These are phyloP conservation scores for Arthromyces matolae DNA, from an alignment of 768 basidiomycete species.

Conservation along the genomic window DNA sequence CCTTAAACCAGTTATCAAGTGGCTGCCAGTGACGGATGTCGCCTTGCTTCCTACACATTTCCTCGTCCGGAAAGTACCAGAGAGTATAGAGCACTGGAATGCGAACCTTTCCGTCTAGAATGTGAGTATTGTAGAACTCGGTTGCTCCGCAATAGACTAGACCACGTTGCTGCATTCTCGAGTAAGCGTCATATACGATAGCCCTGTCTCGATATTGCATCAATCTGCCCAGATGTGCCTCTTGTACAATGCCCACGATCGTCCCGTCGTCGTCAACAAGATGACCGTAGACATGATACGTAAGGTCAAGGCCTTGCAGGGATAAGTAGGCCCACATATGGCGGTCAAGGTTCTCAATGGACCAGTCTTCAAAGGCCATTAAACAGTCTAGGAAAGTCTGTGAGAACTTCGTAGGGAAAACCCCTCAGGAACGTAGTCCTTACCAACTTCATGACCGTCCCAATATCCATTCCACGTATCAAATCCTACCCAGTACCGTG, in stretches of 20 bases:
- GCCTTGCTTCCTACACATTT: slow-evolving; percentile 17
- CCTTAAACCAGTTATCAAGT: slow-evolving; percentile 24
- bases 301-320: slow-evolving; percentile 31
- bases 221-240: slow-evolving; percentile 32
- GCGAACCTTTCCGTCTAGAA: slow-evolving; percentile 34
- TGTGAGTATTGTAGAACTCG: slow-evolving; percentile 24
- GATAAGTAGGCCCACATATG: slow-evolving; percentile 29
- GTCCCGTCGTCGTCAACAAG: slow-evolving; percentile 27
- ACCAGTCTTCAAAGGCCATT: slow-evolving; percentile 27
- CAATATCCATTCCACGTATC: slow-evolving; percentile 33
- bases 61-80: slow-evolving; percentile 15
- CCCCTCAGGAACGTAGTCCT: slow-evolving; percentile 9
- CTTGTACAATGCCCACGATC: slow-evolving; percentile 33
- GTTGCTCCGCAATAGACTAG: slow-evolving; percentile 21
- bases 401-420: no score
- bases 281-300: slow-evolving; percentile 33
- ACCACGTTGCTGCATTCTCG: slow-evolving; percentile 25
- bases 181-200: slow-evolving; percentile 29
- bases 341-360: slow-evolving; percentile 22
- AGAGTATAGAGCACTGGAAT: slow-evolving; percentile 25
- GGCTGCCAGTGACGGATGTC: slow-evolving; percentile 25
- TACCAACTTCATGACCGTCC: slow-evolving; percentile 36
- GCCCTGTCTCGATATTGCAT: slow-evolving; percentile 25
- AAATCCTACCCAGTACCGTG: slow-evolving; percentile 25
- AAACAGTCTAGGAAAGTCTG: slow-evolving; percentile 33